phyloP scores from a whole-genome alignment of 768 basidiomycete genomes.

The Plicaturopsis crispa region DNA sequence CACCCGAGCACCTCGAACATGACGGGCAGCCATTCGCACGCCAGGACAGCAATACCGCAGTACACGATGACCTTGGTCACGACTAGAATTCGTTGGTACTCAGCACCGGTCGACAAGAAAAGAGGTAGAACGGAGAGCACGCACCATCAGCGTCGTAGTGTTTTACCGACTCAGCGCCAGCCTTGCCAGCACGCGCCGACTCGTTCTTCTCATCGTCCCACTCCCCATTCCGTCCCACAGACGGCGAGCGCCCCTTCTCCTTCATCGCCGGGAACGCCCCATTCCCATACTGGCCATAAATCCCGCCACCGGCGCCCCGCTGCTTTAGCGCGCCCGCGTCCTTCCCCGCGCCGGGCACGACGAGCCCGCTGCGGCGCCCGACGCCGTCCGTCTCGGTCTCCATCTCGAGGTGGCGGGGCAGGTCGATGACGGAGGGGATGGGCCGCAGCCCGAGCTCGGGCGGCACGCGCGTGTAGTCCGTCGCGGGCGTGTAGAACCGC shows the following conservation, averaged over 20 bases:
- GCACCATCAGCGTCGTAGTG: slow-evolving; percentile 85
- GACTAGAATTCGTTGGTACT: slow-evolving; percentile 33
- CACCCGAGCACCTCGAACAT: slow-evolving; percentile 63
- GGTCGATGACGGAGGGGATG: slow-evolving; percentile 82
- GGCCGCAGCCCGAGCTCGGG: slow-evolving; percentile 55
- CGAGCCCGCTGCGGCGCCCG: background rate
- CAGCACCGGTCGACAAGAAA: slow-evolving; percentile 5
- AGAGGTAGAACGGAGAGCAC: slow-evolving; percentile 16
- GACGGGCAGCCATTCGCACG: slow-evolving; percentile 54
- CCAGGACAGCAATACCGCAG: slow-evolving; percentile 72
- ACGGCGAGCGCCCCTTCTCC: slow-evolving; percentile 10
- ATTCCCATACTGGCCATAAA: slow-evolving; percentile 7
- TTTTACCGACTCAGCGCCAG: slow-evolving; percentile 29
- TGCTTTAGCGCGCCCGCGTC: too few species aligned
- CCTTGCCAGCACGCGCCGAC: too few species aligned
- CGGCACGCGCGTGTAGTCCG: slow-evolving; percentile 73
- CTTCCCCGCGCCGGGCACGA: slow-evolving; percentile 27
- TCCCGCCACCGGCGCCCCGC: slow-evolving; percentile 8
- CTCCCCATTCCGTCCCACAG: slow-evolving; percentile 9
- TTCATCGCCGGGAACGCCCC: slow-evolving; percentile 17
- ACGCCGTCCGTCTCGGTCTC: slow-evolving; percentile 9
- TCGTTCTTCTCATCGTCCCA: slow-evolving; percentile 30
- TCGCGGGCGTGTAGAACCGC: slow-evolving; percentile 86
- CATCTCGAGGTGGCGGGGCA: slow-evolving; percentile 34
- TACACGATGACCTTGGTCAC: slow-evolving; percentile 90